Evolutionary conservation across 2,329 filamentous ascomycete species (phyloP), one percentile per base, ranked within the genome.

Genomic region (Neoarthrinium moseri): DNA sequence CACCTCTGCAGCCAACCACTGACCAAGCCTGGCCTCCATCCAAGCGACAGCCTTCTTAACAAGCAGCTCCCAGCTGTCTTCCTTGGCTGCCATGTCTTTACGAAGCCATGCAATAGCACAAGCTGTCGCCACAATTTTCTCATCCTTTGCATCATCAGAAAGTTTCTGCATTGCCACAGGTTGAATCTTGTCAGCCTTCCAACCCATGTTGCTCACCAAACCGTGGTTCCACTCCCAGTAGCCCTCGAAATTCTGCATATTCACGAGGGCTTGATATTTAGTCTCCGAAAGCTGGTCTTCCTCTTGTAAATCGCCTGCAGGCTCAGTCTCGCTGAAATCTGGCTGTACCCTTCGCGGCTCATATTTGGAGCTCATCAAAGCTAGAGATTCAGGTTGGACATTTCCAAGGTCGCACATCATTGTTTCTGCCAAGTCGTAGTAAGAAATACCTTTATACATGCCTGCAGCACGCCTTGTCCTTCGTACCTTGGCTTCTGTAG

Each of bases 61-160:
- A 30, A 87, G 64, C 69, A 87, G 68, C 50, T 84, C 82, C 83
- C 83, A 88, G 6, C 72, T 71, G 3, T 81, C 83, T 57, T 68
- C 65, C 41, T 78, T 68, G 0, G 51, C 63, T 0, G 27, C 53
- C 47, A 80, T 54, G 45, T 67, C 72, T 32, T 42, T 59, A 55
- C 78, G 71, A 50, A 87, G 59, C 48, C 67, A 78, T 2, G 61
- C 66, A 6, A 84, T 45, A 2, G 73, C 76, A 22, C 78, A 43
- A 3, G 59, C 55, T 6, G 69, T 72, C 3, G 63, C 56, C 35
- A 58, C 50, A 40, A 53, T 37, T n/a, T 36, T 18, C 20, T 24
- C 2, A 60, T 58, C 15, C 64, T 47, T 1, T 47, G 48, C 17
- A 53, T 49, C 35, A 41, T 45, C 13, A 30, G 21, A 24, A n/a